phyloP scores from a whole-genome alignment of 208 protist genomes.

The Leishmania lainsoni region DNA sequence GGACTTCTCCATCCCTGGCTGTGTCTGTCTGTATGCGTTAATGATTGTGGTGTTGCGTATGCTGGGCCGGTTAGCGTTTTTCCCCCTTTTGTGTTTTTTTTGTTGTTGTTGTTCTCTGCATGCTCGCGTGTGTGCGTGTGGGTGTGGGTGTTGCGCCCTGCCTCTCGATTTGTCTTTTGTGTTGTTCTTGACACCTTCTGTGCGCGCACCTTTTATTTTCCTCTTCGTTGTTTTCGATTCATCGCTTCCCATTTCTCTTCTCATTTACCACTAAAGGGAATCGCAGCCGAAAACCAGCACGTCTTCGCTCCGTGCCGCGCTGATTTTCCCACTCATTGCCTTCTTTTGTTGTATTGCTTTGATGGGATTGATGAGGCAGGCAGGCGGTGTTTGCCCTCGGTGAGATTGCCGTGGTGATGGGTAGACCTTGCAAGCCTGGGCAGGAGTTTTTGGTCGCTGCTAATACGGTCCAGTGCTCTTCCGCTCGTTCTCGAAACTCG shows the following conservation, averaged over 20 bases:
- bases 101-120: neutral
- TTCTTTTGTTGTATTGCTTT: neutral
- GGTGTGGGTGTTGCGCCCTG: neutral
- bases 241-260: neutral
- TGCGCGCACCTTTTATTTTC: neutral
- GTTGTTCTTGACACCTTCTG: neutral
- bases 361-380: neutral
- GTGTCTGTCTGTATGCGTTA: neutral
- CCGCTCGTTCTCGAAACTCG: neutral
- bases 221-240: constrained; percentile 6
- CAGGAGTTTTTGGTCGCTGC: neutral
- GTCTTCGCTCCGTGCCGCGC: neutral
- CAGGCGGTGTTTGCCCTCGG: neutral
- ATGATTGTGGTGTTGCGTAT: neutral
- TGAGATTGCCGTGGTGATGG: neutral
- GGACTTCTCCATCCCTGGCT: neutral
- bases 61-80: neutral
- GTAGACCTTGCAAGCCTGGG: neutral
- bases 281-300: neutral
- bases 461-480: neutral
- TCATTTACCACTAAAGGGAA: no score
- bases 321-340: neutral
- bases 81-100: neutral
- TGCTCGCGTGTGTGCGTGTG: neutral
- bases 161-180: neutral